These are phyloP conservation scores for Tuber borchii DNA, from an alignment of 495 filamentous ascomycete genomes.

Conservation along the genomic window DNA sequence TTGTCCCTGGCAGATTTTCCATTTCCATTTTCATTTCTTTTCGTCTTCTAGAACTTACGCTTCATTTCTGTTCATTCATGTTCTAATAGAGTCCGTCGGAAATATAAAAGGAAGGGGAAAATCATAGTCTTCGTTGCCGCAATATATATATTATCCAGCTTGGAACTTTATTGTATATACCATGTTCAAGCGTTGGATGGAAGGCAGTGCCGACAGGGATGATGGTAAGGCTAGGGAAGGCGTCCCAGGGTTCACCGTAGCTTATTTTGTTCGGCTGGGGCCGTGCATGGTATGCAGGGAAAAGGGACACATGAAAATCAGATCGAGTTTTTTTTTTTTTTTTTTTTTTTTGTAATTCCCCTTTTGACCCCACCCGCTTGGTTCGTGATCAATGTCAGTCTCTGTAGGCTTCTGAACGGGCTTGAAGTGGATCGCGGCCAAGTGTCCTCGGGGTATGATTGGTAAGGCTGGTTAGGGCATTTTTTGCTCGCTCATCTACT, in stretches of 20 bases:
- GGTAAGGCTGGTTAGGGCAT: neutral
- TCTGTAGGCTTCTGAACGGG: neutral
- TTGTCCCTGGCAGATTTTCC: neutral
- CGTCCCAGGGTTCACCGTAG: slow-evolving; percentile 21
- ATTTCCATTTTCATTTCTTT: neutral
- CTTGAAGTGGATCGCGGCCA: neutral
- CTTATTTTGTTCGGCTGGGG: slow-evolving; percentile 16
- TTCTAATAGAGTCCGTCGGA: neutral
- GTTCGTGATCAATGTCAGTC: neutral
- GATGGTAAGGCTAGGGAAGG: neutral
- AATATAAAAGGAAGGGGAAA: neutral
- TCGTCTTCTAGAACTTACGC: neutral
- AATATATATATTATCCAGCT: neutral
- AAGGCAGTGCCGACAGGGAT: neutral
- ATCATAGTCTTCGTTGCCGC: neutral
- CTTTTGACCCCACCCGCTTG: neutral
- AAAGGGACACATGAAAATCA: neutral
- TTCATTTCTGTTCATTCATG: neutral
- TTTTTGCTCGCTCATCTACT: slow-evolving; percentile 1
- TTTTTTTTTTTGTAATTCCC: neutral
- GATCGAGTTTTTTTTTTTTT: slow-evolving; percentile 3
- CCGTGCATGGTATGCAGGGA: slow-evolving; percentile 7
- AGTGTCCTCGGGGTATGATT: neutral
- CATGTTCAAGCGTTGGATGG: neutral
- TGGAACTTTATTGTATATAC: neutral